phyloP scores from a whole-genome alignment of 495 filamentous ascomycete species.

The Chaetomium fimeti region DNA sequence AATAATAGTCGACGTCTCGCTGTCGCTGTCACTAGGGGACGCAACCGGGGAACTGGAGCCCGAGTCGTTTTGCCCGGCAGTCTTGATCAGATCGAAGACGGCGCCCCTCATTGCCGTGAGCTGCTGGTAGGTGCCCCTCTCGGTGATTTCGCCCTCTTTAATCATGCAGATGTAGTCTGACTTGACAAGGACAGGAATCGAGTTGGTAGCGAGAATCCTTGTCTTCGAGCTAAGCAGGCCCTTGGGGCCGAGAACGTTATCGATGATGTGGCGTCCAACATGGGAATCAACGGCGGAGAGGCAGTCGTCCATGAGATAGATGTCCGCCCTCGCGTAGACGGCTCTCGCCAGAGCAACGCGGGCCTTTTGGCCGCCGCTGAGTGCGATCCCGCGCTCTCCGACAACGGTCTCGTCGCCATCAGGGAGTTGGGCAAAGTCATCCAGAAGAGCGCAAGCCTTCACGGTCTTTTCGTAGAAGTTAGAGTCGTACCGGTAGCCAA shows the following conservation, averaged over 20 bases:
- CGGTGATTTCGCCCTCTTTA: slow-evolving; percentile 77
- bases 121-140: slow-evolving; percentile 86
- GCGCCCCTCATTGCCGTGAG: slow-evolving; percentile 91
- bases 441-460: slow-evolving; percentile 85
- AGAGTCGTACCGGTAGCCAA: slow-evolving; percentile 93
- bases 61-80: slow-evolving; percentile 58
- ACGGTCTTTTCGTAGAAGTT: slow-evolving; percentile 92
- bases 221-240: slow-evolving; percentile 86
- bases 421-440: slow-evolving; percentile 89
- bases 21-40: slow-evolving; percentile 49
- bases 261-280: slow-evolving; percentile 90
- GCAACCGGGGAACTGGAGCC: slow-evolving; percentile 29
- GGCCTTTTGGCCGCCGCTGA: slow-evolving; percentile 96
- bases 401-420: slow-evolving; percentile 97
- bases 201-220: slow-evolving; percentile 91
- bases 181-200: slow-evolving; percentile 86
- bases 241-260: slow-evolving; percentile 82
- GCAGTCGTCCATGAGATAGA: slow-evolving; percentile 92
- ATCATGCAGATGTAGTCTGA: slow-evolving; percentile 78
- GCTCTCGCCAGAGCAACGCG: slow-evolving; percentile 91
- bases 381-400: slow-evolving; percentile 93
- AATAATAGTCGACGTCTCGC: slow-evolving; percentile 61
- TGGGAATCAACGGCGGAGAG: slow-evolving; percentile 97
- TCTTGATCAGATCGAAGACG: slow-evolving; percentile 80
- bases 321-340: slow-evolving; percentile 95